A percentile compares a stretch with the other conserved stretches of the same genome.
phyloP scores from a whole-genome alignment of 768 basidiomycete genomes.

The Lentinula detonsa region DNA sequence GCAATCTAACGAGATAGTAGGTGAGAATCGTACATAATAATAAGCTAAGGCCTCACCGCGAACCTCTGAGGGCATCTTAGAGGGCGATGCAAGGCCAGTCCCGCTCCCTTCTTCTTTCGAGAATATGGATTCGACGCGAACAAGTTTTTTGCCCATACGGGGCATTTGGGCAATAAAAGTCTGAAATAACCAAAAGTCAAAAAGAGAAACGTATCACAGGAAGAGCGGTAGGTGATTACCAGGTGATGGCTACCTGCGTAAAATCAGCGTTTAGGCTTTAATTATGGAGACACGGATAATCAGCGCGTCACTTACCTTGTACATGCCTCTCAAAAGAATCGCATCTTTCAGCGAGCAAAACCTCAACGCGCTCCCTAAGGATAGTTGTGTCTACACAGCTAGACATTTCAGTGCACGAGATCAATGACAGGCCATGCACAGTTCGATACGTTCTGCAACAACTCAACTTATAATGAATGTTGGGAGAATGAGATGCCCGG shows the following conservation, averaged over 20 bases:
- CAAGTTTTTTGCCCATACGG: neutral
- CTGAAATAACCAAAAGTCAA: neutral
- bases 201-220: neutral
- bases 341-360: neutral
- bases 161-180: slow-evolving; percentile 4
- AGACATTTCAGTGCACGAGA: neutral
- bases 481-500: no score
- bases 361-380: slow-evolving; percentile 1
- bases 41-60: neutral
- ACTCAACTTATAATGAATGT: no score
- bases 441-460: neutral
- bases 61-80: slow-evolving; percentile 6
- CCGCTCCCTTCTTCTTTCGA: neutral
- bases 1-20: slow-evolving; percentile 4
- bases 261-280: neutral
- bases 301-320: neutral
- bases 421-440: neutral
- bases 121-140: neutral
- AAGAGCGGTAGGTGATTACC: neutral
- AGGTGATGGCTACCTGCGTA: slow-evolving; percentile 1
- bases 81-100: neutral
- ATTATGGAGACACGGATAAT: neutral
- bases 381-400: neutral
- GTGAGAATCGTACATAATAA: neutral
- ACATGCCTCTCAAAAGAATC: neutral